Base-by-base conservation (phyloP, 345 rosid genomes). In the Clausena lansium region DNA sequence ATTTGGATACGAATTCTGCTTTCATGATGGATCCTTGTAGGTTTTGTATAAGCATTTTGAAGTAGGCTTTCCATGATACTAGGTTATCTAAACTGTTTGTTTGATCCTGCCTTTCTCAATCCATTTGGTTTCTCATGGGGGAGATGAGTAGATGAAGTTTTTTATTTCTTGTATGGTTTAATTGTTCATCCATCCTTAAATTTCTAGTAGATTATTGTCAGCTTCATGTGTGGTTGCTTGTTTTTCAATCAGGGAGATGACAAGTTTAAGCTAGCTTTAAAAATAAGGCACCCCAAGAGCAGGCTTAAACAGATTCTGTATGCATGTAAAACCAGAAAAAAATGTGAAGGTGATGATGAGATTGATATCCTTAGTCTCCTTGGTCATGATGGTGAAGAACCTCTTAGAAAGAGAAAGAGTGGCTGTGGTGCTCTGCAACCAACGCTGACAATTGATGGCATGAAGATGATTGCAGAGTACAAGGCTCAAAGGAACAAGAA, bases 371-470 rank as follows among this genome's bases (percentile, higher is more conserved):
- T 87, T 9, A 84, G 84, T 77, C 89, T 84, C 60, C 89, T 87
- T 11, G 84, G 84, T 77, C 90, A 87, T 77, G 93, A 87, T 75
- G 75, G 86, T 0, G 98, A 95, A 6, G 97, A 89, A 76, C 93
- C 96, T n/a, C 89, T 88, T 20, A 95, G 90, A 76, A 95, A 93
- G 83, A 87, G 84, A 76, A 94, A 89, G 58, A 94, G 94, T 83
- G 98, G 99, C 50, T 93, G 99, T 78, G 99, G 99, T 79, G 94
- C 98, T 70, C 82, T 86, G 80, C 97, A 95, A 79, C 97, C 98
- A 73, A 95, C 90, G 87, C 81, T 95, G 47, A 92, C 90, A 24
- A 91, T 93, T 75, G 99, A 95, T 81, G 99, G 97, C 65, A 93
- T 95, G 98, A 93, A 93, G 88, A 92, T 93, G 91, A 85, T 89